A percentile compares a stretch with the other conserved stretches of the same genome.
These are phyloP conservation scores for Annulohypoxylon stygium DNA, from an alignment of 495 filamentous ascomycete genomes.

Conservation along the genomic window DNA sequence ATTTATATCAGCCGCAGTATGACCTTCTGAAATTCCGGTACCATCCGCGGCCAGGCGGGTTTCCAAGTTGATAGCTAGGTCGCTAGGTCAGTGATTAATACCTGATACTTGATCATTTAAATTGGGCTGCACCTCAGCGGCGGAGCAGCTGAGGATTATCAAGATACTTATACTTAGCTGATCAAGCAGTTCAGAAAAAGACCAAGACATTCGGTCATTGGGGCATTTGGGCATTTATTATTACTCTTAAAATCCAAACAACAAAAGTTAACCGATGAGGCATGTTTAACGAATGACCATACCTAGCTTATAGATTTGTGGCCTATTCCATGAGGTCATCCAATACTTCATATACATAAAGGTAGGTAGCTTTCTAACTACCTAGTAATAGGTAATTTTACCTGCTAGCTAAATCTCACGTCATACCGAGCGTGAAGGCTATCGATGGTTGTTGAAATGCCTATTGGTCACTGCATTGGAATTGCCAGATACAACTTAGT, in stretches of 20 bases:
- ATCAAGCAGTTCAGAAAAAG: not conserved
- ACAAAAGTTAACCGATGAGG: not conserved
- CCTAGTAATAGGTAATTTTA: not conserved
- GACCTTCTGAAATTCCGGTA: constrained; percentile 5
- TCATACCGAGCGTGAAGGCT: not conserved
- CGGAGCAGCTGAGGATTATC: not conserved
- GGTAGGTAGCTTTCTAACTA: not conserved
- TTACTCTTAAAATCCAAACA: not conserved
- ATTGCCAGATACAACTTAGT: not conserved
- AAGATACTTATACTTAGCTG: not conserved
- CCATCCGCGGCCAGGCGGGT: constrained; percentile 1
- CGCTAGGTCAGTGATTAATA: not conserved
- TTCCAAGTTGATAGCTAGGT: no score
- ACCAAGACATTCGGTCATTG: no score
- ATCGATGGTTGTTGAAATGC: not conserved
- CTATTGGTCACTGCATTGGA: constrained; percentile 1
- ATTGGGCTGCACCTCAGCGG: not conserved
- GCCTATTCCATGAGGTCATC: not conserved
- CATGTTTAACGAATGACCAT: no score
- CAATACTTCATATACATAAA: not conserved
- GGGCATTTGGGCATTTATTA: no score
- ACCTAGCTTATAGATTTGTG: no score
- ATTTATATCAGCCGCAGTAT: constrained; percentile 22
- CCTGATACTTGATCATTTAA: not conserved
- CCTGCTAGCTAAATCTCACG: not conserved